These are phyloP conservation scores for Fusarium redolens DNA, from an alignment of 2,329 filamentous ascomycete species.

Conservation along the genomic window DNA sequence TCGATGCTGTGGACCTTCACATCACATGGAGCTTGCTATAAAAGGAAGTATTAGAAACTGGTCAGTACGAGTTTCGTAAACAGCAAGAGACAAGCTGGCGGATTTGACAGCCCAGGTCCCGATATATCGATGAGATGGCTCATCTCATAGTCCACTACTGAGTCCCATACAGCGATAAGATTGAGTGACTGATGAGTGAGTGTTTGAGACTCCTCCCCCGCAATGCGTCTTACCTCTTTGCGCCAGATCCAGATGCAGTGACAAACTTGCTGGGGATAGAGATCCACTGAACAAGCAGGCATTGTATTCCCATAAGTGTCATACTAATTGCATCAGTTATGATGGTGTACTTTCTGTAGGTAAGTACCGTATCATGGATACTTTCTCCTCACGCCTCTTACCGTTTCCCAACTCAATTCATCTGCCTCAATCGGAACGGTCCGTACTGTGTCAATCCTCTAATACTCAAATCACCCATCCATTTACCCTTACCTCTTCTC, in stretches of 20 bases:
- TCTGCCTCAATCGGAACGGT: conserved; percentile 6
- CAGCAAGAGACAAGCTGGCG: neutral
- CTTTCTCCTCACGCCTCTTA: neutral
- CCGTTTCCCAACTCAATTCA: neutral
- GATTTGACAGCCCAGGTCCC: accelerated
- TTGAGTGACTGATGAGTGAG: neutral
- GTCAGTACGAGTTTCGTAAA: accelerated
- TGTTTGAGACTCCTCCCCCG: conserved; percentile 20
- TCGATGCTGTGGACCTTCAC: conserved; percentile 12
- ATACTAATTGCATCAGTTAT: neutral
- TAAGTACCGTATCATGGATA: neutral
- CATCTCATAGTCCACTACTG: neutral
- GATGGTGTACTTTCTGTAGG: neutral
- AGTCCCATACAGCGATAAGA: neutral
- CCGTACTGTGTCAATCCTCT: neutral
- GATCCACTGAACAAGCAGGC: conserved; percentile 9
- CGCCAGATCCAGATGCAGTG: conserved; percentile 4
- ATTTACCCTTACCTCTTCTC: neutral
- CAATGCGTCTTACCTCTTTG: conserved; percentile 33
- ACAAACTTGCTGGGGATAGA: neutral
- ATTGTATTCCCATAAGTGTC: neutral
- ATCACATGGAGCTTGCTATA: neutral
- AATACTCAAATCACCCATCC: neutral
- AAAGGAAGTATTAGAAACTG: too few relatives aligned
- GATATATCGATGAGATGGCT: neutral